Evolutionary conservation across 768 basidiomycete species (phyloP), one percentile per base, ranked within the genome.

Genomic region (Tylopilus cervinicoccineus): DNA sequence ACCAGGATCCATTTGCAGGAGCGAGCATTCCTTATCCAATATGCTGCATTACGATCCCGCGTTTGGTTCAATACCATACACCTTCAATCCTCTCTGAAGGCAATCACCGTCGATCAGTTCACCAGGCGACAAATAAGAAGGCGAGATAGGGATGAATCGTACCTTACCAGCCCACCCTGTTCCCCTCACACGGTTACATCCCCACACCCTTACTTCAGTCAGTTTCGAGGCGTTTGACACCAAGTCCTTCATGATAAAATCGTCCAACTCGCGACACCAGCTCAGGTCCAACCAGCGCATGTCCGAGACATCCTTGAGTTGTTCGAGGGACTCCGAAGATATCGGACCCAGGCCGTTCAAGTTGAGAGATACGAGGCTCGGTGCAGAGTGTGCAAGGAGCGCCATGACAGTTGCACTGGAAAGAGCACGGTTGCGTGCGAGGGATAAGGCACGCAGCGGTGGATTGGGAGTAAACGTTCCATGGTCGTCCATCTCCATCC

Each of bases 221-320:
- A 85, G 49, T 20, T 67, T 59, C 0, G 60, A 43, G 45, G 77
- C 76, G 1, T 60, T 67, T 12, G 77, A 72, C 36, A 93, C 58
- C 55, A 93, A 69, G 13, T 71, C 77, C 65, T 88, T 85, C 53
- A 97, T 69, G 4, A 86, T 74, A 59, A 87, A 93, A 66, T 98
- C 87, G 50, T 93, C 86, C 33, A 88, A 75, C 19, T 78, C 76
- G 40, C 94, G 72, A 57, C 93, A 93, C 79, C 87, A 98, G 1
- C 93, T 86, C 3, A 93, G 67, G 60, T 98, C 88, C 33, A 97
- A 52, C 60, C 70, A 75, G 56, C 63, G 68, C 61, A 95, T 52
- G 29, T 74, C 68, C 3, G 55, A 60, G 14, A 66, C 72, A 10
- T 31, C 64, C 70, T 63, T 60, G 36, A 66, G 62, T 20, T 69